These are phyloP conservation scores for Herpetomonas muscarum DNA, from an alignment of 208 protist genomes.

Conservation along the genomic window DNA sequence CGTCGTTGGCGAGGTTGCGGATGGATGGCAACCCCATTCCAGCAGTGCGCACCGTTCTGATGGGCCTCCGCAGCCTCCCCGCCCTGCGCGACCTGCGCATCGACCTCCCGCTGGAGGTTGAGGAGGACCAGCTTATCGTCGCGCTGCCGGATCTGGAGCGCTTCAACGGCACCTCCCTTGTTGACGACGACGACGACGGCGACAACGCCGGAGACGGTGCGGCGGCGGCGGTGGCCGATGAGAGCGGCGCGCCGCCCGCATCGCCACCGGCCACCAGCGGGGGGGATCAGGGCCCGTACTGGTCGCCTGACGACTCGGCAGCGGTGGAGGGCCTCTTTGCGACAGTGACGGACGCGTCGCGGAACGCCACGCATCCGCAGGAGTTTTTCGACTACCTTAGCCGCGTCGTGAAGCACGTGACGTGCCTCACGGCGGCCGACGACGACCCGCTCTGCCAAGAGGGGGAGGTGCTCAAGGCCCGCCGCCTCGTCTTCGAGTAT, in stretches of 20 bases:
- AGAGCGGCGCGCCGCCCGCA: neutral
- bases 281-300: conserved; percentile 14
- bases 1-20: conserved; percentile 34
- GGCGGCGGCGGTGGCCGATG: conserved; percentile 6
- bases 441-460: conserved; percentile 39
- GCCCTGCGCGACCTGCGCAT: conserved; percentile 43
- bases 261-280: neutral
- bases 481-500: conserved; percentile 67
- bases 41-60: conserved; percentile 34
- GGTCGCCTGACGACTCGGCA: conserved; percentile 32
- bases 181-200: conserved; percentile 8
- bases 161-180: conserved; percentile 59
- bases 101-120: conserved; percentile 39
- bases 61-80: conserved; percentile 50
- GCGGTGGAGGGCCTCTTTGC: conserved; percentile 38
- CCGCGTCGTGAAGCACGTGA: conserved; percentile 65
- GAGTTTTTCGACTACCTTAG: conserved; percentile 66
- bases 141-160: conserved; percentile 37
- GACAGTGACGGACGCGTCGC: conserved; percentile 19
- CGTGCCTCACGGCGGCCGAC: conserved; percentile 46
- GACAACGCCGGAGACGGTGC: neutral
- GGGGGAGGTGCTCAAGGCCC: conserved; percentile 77
- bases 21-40: conserved; percentile 51
- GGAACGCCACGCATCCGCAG: conserved; percentile 18
- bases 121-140: conserved; percentile 78